Conservation (phyloP, 768 basidiomycete species). For the Tricholoma flavovirens region DNA sequence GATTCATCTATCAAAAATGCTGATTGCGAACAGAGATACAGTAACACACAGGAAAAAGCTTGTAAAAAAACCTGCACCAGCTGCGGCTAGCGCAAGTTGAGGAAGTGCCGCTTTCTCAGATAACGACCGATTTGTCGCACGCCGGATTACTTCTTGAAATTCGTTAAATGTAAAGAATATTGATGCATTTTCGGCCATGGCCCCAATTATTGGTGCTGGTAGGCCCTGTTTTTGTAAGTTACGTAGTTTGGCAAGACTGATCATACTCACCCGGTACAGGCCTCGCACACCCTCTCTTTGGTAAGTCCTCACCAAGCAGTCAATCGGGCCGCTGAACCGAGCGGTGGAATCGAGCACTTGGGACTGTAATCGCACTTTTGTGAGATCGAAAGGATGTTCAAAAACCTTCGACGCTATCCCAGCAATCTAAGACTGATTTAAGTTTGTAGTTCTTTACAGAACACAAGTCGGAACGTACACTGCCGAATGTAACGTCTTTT, state of each 20-base stretch:
- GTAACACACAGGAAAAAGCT: conserved; percentile 78
- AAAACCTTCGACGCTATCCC: conserved; percentile 81
- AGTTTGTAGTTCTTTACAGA: not conserved
- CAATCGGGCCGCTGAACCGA: conserved; percentile 79
- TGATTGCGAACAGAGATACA: not conserved
- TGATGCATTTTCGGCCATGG: conserved; percentile 88
- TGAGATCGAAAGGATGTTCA: conserved; percentile 93
- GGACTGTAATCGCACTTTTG: conserved; percentile 90
- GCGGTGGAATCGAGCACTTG: conserved; percentile 57
- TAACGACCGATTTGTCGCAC: conserved; percentile 30
- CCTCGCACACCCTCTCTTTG: conserved; percentile 76
- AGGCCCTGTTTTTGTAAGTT: conserved; percentile 53
- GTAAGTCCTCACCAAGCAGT: conserved; percentile 83
- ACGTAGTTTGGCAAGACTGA: not conserved
- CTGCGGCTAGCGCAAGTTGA: conserved; percentile 76
- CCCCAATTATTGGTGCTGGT: conserved; percentile 85
- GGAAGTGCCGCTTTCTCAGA: conserved; percentile 36
- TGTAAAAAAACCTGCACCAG: conserved; percentile 79
- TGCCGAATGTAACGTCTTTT: conserved; percentile 21
- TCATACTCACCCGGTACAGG: conserved; percentile 70
- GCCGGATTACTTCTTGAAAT: conserved; percentile 56
- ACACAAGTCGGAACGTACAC: conserved; percentile 10
- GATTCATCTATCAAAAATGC: conserved; percentile 1
- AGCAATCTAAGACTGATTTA: conserved; percentile 46
- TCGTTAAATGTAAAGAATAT: conserved; percentile 85